Conservation (phyloP, 345 rosid genomes). For the Lumnitzera racemosa region DNA sequence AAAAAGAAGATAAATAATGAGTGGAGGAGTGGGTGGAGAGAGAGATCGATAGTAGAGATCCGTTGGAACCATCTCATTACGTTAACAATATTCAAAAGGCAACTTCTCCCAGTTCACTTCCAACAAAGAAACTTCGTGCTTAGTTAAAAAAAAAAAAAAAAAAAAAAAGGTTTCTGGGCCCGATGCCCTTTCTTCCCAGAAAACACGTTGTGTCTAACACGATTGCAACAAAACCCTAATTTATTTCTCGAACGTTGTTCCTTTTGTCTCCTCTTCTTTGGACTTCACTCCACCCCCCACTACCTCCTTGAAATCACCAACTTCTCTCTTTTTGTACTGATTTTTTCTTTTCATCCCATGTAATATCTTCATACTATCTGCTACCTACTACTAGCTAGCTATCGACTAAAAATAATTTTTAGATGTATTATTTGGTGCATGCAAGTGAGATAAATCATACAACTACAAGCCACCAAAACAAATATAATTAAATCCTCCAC, state of each 20-base stretch:
- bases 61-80: background rate
- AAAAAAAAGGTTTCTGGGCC: constrained; percentile 10
- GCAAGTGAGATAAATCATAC: too few relatives aligned
- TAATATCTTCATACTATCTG: too few relatives aligned
- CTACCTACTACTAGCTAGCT: too few relatives aligned
- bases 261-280: constrained; percentile 27
- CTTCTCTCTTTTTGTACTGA: background rate
- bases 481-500: too few relatives aligned
- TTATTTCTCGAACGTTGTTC: constrained; percentile 24
- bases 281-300: constrained; percentile 5
- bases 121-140: constrained; percentile 25
- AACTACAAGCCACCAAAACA: too few relatives aligned
- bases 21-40: constrained; percentile 12
- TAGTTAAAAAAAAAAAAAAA: background rate
- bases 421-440: too few relatives aligned
- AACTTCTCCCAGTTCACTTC: constrained; percentile 12
- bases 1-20: too few relatives aligned
- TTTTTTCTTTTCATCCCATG: too few relatives aligned
- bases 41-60: constrained; percentile 2
- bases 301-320: constrained; percentile 1
- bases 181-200: constrained; percentile 33
- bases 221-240: background rate
- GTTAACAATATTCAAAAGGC: too few relatives aligned
- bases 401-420: too few relatives aligned
- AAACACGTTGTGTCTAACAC: constrained; percentile 30